Evolutionary conservation across 768 basidiomycete species (phyloP), one percentile per base, ranked within the genome.

Genomic region (Calocybe indica): DNA sequence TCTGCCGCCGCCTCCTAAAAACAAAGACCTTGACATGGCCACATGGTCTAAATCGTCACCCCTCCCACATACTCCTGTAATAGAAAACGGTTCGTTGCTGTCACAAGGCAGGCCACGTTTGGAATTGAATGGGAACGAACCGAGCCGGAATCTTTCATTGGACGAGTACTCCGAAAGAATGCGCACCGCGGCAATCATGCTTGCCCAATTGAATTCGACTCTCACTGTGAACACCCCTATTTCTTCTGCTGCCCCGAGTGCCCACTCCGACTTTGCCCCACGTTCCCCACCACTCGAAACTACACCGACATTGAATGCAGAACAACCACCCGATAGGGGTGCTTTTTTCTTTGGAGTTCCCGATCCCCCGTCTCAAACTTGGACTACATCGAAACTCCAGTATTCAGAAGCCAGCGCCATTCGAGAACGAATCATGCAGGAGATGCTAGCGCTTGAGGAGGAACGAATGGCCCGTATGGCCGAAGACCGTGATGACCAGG

Each of bases 151-250:
- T 7, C 69, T 98, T 10, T 92, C 93, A 0, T 71, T 99, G 15
- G 95, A 99, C 56, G 95, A 99, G 55, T 99, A 99, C 67, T 95
- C 95, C 1, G 92, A 97, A 55, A 82, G 96, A 43, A 99, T 99
- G 96, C 83, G 92, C 6, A 96, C 93, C 7, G 96, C 96, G 7
- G 96, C 96, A 7, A 85, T 98, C 52, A 97, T 99, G 96, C 83
- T 99, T 29, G 85, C 96, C 1, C 96, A 99, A 65, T 76, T 99
- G 41, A 96, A 93, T 57, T 85, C 92, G 1, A 90, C 76, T 57
- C 73, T 87, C 30, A 76, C 80, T 52, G 85, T 87, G 55, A 64
- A 74, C 22, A 22, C 22, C 22, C 22, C 22, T 22, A 4, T 22
- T 22, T 22, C 22, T 22, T 22, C 22, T 4, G 57, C 71, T 4